Conservation (phyloP, 1,139 yeast species). For the Arxiozyma heterogenica region DNA sequence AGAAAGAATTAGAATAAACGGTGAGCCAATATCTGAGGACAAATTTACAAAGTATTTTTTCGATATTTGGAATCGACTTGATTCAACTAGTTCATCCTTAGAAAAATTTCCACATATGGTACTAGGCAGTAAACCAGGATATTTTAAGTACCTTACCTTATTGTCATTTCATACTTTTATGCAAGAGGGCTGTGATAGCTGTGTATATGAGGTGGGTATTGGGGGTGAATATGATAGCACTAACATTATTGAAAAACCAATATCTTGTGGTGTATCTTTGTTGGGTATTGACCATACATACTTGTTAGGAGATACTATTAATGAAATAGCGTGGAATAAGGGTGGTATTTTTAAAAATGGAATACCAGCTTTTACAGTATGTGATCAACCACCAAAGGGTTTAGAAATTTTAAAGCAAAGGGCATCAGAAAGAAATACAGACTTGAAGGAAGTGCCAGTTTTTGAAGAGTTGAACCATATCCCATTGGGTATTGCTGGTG, state of each 20-base stretch:
- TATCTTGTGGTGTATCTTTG: constrained; percentile 77
- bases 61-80: constrained; percentile 82
- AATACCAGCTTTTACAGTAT: constrained; percentile 58
- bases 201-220: constrained; percentile 94
- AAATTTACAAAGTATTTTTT: constrained; percentile 82
- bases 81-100: constrained; percentile 47
- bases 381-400: constrained; percentile 47
- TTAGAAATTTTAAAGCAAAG: constrained; percentile 47
- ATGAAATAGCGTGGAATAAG: constrained; percentile 92
- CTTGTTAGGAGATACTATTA: constrained; percentile 81
- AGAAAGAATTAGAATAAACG: constrained; percentile 83
- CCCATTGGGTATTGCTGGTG: constrained; percentile 75
- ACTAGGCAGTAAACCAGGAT: constrained; percentile 73
- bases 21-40: constrained; percentile 71
- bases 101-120: constrained; percentile 65
- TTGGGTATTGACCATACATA: constrained; percentile 89
- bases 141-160: constrained; percentile 82
- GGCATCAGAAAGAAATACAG: constrained; percentile 54
- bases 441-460: constrained; percentile 44
- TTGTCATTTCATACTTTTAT: constrained; percentile 85
- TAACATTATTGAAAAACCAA: constrained; percentile 69
- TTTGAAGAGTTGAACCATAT: constrained; percentile 35
- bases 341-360: constrained; percentile 79
- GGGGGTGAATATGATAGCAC: constrained; percentile 98
- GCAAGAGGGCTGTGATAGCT: constrained; percentile 81